Evolutionary conservation across 129 eudicot species (phyloP).

Genomic region (Flaveria brownii): DNA sequence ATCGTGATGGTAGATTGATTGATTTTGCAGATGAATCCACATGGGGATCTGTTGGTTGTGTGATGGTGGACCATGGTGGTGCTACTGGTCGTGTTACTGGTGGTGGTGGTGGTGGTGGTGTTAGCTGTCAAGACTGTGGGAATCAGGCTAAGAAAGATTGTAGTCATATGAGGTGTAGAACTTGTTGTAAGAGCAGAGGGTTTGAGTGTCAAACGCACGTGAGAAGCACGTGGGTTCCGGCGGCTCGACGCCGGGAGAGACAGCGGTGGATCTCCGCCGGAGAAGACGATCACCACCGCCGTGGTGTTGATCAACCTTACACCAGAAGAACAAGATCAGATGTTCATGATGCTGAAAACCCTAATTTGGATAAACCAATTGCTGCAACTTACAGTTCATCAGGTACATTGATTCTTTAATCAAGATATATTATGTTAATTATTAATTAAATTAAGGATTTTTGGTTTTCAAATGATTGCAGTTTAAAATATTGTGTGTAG

Average conservation of each 20-base stretch:
- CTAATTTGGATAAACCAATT: conserved; percentile 23
- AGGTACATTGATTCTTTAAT: conserved; percentile 23
- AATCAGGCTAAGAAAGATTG: conserved; percentile 95
- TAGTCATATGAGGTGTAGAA: conserved; percentile 71
- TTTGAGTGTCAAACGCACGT: conserved; percentile 80
- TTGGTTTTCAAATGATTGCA: conserved; percentile 20
- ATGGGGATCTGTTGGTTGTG: conserved; percentile 43
- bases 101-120: conserved; percentile 30
- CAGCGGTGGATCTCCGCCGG: conserved; percentile 43
- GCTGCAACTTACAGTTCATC: conserved; percentile 15
- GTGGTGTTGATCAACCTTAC: neutral
- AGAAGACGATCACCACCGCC: conserved; percentile 25
- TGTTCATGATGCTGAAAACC: conserved; percentile 33
- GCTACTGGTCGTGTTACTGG: conserved; percentile 20
- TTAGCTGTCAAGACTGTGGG: conserved; percentile 86
- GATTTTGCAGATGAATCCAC: conserved; percentile 46
- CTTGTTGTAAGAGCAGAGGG: conserved; percentile 92
- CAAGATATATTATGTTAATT: neutral
- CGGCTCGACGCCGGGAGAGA: conserved; percentile 67
- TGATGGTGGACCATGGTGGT: conserved; percentile 47
- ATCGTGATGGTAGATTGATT: conserved; percentile 30
- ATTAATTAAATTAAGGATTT: neutral
- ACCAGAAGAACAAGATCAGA: conserved; percentile 46
- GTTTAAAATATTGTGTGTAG: neutral
- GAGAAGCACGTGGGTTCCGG: conserved; percentile 92